Base-by-base conservation (phyloP, 768 basidiomycete genomes). In the Daedalea quercina region DNA sequence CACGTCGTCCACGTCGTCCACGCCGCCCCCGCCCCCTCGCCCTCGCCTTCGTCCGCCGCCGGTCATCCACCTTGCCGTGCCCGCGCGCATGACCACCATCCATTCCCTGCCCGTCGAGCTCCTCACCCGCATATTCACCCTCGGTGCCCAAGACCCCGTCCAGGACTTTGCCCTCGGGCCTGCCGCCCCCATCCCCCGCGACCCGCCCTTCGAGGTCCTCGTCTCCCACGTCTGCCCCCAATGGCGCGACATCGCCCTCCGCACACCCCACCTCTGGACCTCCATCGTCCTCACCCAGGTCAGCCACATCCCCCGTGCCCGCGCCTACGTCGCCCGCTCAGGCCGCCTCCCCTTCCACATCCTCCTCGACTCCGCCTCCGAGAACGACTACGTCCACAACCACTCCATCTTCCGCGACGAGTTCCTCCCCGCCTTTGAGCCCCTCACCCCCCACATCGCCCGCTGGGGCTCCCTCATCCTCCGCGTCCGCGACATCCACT, bases 391-490 rank as follows among this genome's bases (percentile, higher is more conserved):
- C 64, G 70, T 70, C 6, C 69, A 67, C 0, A 79, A 76, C 17
- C 67, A 74, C n/a, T 79, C 74, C 20, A 72, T 80, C 19, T 80
- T 73, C 63, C 70, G 68, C 37, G 69, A 74, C 6, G 78, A 82
- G 59, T 73, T 84, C 44, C 58, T 68, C 42, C 55, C 64, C 26
- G 73, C 79, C 37, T 71, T 71, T 55, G 55, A 60, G 31, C 33
- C 63, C 48, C 47, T 68, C 52, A 57, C 54, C 0, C 76, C 76
- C 8, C 70, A 77, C 56, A 75, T 82, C 43, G 53, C 61, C 15
- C 75, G 74, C 24, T 84, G 82, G 82, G 73, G 77, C 20, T 73
- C 80, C n/a, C 75, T 84, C 55, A 73, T 76, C 54, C 75, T 82
- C 63, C 80, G 79, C 63, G 74, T 85, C 22, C 76, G 80, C 24